A percentile compares a stretch with the other conserved stretches of the same genome.
Conservation (phyloP, 2,329 filamentous ascomycete species). For the Metarhizium rileyi region DNA sequence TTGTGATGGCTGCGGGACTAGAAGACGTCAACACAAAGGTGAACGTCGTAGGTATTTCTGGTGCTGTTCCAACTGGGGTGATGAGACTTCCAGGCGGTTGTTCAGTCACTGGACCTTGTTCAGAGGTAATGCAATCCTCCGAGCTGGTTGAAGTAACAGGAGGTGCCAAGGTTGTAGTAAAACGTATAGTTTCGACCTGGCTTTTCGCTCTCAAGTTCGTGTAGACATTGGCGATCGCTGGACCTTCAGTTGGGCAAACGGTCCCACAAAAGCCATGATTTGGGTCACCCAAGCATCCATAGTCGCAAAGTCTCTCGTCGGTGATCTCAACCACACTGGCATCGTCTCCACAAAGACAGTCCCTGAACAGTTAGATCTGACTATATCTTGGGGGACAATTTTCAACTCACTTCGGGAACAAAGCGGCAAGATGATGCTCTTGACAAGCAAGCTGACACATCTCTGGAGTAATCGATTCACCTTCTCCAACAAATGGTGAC, state of each 20-base stretch:
- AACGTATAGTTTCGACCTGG: constrained; percentile 5
- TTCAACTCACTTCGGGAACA: constrained; percentile 21
- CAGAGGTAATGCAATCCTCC: constrained; percentile 1
- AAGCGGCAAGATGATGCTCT: constrained; percentile 18
- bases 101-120: background rate
- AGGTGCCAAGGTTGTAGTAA: constrained; percentile 3
- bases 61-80: constrained; percentile 8
- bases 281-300: constrained; percentile 19
- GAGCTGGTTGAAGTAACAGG: constrained; percentile 1
- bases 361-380: constrained; percentile 13
- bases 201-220: constrained; percentile 10
- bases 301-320: constrained; percentile 22
- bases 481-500: constrained; percentile 13
- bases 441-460: constrained; percentile 19
- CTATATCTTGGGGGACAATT: accelerated
- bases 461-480: constrained; percentile 16
- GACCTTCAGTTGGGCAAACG: constrained; percentile 16
- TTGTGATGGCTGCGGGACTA: background rate
- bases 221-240: constrained; percentile 24
- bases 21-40: background rate
- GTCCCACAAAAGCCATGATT: constrained; percentile 24
- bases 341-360: constrained; percentile 27
- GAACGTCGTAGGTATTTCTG: constrained; percentile 8
- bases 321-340: constrained; percentile 16
- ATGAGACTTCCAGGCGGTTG: constrained; percentile 2